Base-by-base conservation (phyloP, 2,329 filamentous ascomycete species). In the Passalora sequoiae region DNA sequence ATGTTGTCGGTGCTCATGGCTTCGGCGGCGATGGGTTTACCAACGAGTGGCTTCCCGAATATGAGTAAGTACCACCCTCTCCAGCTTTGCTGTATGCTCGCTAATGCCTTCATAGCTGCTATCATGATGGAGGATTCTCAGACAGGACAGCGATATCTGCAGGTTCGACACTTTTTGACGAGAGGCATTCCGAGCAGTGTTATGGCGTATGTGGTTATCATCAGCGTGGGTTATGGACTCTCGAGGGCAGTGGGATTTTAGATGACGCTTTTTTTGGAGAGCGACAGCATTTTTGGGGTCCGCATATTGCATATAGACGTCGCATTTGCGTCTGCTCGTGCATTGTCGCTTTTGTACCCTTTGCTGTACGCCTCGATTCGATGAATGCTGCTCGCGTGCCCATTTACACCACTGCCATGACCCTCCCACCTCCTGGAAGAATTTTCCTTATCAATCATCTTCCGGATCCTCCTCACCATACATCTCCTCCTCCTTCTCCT, bases 91-190 rank as follows among this genome's bases (percentile, higher is more conserved):
- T 6, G 13, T 20, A 21, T 22, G 13, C 29, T 40, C 8, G 24
- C 24, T 28, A 30, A 28, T 25, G 4, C 27, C 16, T 46, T 30
- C 30, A n/a, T 37, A 94, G 88, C 92, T 60, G 92, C 92, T 3
- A 97, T 98, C 60, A 97, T 98, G 92, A 97, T 97, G 75, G 92
- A 98, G 69, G 91, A 98, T 59, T 78, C 86, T 0, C 77, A 84
- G 51, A 94, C 89, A 0, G 92, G 92, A 6, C 87, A 94, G 63
- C 77, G 92, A 43, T 98, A 98, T 62, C 76, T 98, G 41, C 76
- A 84, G 47, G 94, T 98, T 40, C 86, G 85, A 62, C 92, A 98
- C 65, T 98, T 98, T 67, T 83, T 98, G 60, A 94, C 85, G 39
- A 75, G 89, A n/a, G 92, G 92, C 60, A 80, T 98, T 27, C 91